Evolutionary conservation across 495 filamentous ascomycete species (phyloP), one percentile per base, ranked within the genome.

Genomic region (Glarea lozoyensis): DNA sequence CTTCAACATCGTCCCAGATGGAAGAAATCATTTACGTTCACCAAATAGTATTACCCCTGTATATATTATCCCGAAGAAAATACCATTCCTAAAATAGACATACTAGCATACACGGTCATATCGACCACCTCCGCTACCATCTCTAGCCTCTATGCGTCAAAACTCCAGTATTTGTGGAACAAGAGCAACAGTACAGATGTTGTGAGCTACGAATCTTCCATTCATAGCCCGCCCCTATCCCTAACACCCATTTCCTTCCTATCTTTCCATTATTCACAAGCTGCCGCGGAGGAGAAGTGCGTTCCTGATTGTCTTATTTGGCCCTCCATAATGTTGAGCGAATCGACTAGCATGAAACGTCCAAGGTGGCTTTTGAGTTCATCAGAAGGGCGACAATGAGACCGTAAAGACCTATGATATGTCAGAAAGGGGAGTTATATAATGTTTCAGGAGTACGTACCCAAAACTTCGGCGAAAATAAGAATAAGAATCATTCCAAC

Each of bases 401-500:
- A 53, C 92, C 92, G 71, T 98, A 98, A 34, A 98, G 84, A 86
- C 86, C 83, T 87, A 49, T 17, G 24, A 33, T 25, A 24, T 31
- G 33, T 49, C 44, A 54, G 49, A 29, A 39, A n/a, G 10, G 10
- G 24, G 21, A 42, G 17, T 33, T 31, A 40, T 30, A n/a, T 11
- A 16, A 13, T 22, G 11, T 15, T 10, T 30, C n/a, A n/a, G 12
- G 19, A 17, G 3, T 16, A 70, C 81, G 51, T 69, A 88, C 88
- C 92, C 79, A 98, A 68, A 51, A 97, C 92, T 94, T 97, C 92
- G 59, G 93, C 92, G 74, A 98, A 98, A 94, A 98, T 98, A 73
- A 98, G 88, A 74, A 98, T 98, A 59, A 98, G 70, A 72, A 98
- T 97, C 92, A 98, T 98, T 73, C 92, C 92, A 66, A 98, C 92